Base-by-base conservation (phyloP, 2,329 filamentous ascomycete species). In the Thyridium curvatum region DNA sequence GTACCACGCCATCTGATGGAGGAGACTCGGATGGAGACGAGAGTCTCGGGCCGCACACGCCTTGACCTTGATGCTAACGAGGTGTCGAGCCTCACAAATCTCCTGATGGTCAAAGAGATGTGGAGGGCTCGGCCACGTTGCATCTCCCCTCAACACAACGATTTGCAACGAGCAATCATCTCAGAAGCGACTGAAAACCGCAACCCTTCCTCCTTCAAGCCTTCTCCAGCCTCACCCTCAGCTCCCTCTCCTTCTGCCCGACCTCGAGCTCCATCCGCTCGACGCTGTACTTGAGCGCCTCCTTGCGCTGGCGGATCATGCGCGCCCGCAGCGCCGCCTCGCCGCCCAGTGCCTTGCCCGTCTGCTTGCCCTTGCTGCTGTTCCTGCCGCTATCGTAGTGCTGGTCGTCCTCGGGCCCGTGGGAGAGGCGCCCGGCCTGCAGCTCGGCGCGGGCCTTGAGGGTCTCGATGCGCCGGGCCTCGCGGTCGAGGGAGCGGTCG, bases 221-320 rank as follows among this genome's bases (percentile, higher is more conserved):
- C 40, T 50, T 50, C 14, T 72, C 70, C 33, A 78, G 47, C 45
- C 69, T 59, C 58, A 72, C 68, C 48, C 72, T 59, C 52, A 80
- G 49, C 59, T 81, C 76, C 45, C 74, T 64, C 62, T 80, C 76
- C 59, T 77, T 79, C 53, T 95, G 89, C 50, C 80, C 72, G n/a
- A 87, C 84, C 65, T 95, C 87, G 52, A 95, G 57, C 67, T 93
- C 86, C 47, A 96, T 61, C 44, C 89, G 74, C 56, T 93, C 87
- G 14, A 95, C 86, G 18, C 86, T 84, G 66, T 94, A 95, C 57
- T 86, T 82, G 50, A 95, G 64, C 36, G 87, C 78, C 61, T 94
- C 88, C 62, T 87, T 91, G 62, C 88, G 84, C 68, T 89, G 86
- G 41, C 78, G 70, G 41, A 93, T 61, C 46, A 85, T 82, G 51